Conservation (phyloP, 2,329 filamentous ascomycete species). For the Aspergillus transmontanensis region DNA sequence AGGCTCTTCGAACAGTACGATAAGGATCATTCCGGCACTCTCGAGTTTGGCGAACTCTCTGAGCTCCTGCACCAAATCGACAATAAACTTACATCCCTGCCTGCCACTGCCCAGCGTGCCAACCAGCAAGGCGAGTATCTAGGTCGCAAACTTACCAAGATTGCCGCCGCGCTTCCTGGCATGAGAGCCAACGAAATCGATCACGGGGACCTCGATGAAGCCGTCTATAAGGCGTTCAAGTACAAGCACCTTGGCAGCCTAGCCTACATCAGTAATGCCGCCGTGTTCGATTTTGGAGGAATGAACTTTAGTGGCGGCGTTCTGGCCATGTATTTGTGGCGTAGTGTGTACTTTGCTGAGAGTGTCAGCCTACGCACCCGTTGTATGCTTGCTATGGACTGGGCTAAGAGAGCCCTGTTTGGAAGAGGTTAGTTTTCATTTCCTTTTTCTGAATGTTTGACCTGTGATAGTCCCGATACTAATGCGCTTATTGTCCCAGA, state of each 20-base stretch:
- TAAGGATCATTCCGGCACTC: constrained; percentile 86
- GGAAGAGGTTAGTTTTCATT: constrained; percentile 73
- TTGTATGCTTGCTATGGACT: constrained; percentile 92
- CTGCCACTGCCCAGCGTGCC: constrained; percentile 92
- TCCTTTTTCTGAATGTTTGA: not conserved
- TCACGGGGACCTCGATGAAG: constrained; percentile 88
- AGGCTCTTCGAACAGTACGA: constrained; percentile 91
- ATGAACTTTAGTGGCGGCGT: constrained; percentile 79
- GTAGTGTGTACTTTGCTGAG: constrained; percentile 95
- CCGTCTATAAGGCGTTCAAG: constrained; percentile 91
- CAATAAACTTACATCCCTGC: constrained; percentile 87
- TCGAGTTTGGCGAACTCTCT: constrained; percentile 89
- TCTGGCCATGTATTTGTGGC: constrained; percentile 93
- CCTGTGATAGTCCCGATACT: not conserved
- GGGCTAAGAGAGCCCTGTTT: constrained; percentile 94
- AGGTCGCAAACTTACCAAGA: constrained; percentile 89
- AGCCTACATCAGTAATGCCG: constrained; percentile 94
- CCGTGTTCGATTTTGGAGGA: constrained; percentile 87
- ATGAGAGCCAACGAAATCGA: constrained; percentile 77
- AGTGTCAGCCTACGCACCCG: constrained; percentile 91
- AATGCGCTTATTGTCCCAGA: constrained; percentile 35
- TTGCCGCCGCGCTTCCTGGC: constrained; percentile 75
- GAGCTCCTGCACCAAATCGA: constrained; percentile 92
- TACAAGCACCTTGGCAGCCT: constrained; percentile 90
- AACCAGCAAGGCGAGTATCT: constrained; percentile 96